Evolutionary conservation across 2,329 filamentous ascomycete species (phyloP), one percentile per base, ranked within the genome.

Genomic region (Colletotrichum magnum): DNA sequence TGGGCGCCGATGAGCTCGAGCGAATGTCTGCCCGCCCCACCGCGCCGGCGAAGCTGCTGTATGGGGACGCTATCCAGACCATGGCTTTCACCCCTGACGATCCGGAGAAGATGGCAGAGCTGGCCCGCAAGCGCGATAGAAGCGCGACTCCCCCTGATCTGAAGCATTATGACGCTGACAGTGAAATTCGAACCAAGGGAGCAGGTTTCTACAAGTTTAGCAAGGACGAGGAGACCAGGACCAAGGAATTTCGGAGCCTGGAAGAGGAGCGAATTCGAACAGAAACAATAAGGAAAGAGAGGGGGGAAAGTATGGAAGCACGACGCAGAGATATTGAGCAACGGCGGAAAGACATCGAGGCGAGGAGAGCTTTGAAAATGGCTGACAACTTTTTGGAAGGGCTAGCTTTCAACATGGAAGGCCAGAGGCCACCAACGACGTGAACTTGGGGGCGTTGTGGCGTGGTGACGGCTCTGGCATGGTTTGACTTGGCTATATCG

Each of bases 191-290:
- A 70, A 94, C 90, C 52, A 95, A 96, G 75, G 96, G 96, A 4
- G 93, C 93, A 0, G 96, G 93, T 0, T 99, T 98, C 81, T 98
- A 94, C 83, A 90, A 92, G 65, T 98, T 99, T 78, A 94, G 92
- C 68, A 88, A 88, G 72, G 92, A 97, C 79, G 90, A 92, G 76
- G 90, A 88, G 72, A 84, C 85, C 72, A 85, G 91, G 76, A 80
- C 81, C 75, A 75, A 75, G 57, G 93, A 98, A 85, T 97, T 98
- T 93, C 86, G 88, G 73, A 87, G 86, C 52, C 82, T 98, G 64
- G 87, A 89, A 72, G 84, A 86, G 73, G 90, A 94, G 78, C 85
- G 93, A 68, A 81, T 84, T 71, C 88, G 89, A 76, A 96, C 93
- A 59, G 92, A 94, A 79, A 82, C 84, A 62, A 87, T 87, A 73